Base-by-base conservation (phyloP, 192 early-diverging fungal species). In the Chytriomyces sp. region DNA sequence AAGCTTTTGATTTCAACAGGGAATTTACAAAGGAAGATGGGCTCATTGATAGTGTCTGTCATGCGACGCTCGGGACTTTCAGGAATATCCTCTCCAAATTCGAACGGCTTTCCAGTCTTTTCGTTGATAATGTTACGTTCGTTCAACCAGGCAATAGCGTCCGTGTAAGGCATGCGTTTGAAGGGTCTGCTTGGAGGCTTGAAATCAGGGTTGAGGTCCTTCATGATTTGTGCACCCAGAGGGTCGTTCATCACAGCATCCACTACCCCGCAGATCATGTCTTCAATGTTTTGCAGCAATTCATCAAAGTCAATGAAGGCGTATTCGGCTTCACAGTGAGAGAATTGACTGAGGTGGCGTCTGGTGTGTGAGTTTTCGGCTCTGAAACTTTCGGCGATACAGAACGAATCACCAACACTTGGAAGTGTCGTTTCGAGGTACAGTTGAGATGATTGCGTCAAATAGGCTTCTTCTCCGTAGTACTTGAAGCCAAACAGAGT, bases 61-160 rank as follows among this genome's bases (percentile, higher is more conserved):
- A 99, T 99, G 74, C 86, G 82, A 75, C 98, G 94, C 84, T 99
- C 98, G 46, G 98, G 97, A 45, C 92, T 88, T 84, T 99, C 98
- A 48, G 97, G 96, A 77, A 99, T 99, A 82, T 99, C 98, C 72
- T 99, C 97, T 68, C 98, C 98, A 86, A 97, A 96, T 83, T 93
- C 91, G 82, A 96, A 99, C 76, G 90, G 91, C 79, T 85, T 79
- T 7, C 85, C 88, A 47, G 95, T 96, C 72, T 97, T 92, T 70
- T 93, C 94, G 50, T 87, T 88, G 23, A 82, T 76, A 13, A 85
- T 79, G 64, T 86, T 87, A 76, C 95, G 79, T 26, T 94, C 94
- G 83, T 95, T 94, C 49, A 99, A 89, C 89, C 97, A 99, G 65
- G 87, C 78, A 75, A 99, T 98, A 44, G 96, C 98, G 69, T 99